Percentiles rank a stretch among this genome's conserved stretches.
Conservation (phyloP, 2,329 filamentous ascomycete species). For the Zymoseptoria pseudotritici region DNA sequence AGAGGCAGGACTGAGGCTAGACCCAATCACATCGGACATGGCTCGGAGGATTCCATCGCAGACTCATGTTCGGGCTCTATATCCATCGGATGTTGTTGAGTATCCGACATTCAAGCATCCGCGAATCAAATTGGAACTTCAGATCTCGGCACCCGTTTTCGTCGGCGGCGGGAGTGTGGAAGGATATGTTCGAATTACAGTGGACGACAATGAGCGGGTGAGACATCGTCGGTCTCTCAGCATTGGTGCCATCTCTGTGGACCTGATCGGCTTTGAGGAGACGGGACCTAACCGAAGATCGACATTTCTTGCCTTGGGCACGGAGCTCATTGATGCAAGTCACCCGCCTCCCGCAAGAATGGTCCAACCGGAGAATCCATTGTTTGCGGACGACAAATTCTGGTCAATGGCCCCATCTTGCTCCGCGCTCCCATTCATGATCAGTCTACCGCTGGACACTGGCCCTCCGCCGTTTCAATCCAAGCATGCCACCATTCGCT, state of each 20-base stretch:
- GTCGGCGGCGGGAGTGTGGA: conserved; percentile 50
- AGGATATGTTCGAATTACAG: conserved; percentile 41
- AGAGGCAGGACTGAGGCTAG: conserved; percentile 33
- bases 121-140: conserved; percentile 43
- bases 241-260: conserved; percentile 44
- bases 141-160: conserved; percentile 44
- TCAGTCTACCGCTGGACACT: conserved; percentile 48
- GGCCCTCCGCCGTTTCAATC: conserved; percentile 49
- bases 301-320: conserved; percentile 46
- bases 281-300: conserved; percentile 38
- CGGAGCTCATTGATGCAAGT: conserved; percentile 43
- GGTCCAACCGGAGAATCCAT: conserved; percentile 38
- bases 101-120: conserved; percentile 43
- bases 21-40: conserved; percentile 38
- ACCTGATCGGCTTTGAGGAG: conserved; percentile 48
- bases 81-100: conserved; percentile 44
- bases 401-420: conserved; percentile 45
- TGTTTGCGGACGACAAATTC: conserved; percentile 33
- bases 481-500: conserved; percentile 45
- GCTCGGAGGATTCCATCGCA: conserved; percentile 38
- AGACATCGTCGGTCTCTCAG: conserved; percentile 39
- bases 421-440: conserved; percentile 43
- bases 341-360: conserved; percentile 46
- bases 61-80: conserved; percentile 42
- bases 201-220: conserved; percentile 41